These are phyloP conservation scores for Albatrellus ellisii DNA, from an alignment of 768 basidiomycete genomes.

Conservation along the genomic window DNA sequence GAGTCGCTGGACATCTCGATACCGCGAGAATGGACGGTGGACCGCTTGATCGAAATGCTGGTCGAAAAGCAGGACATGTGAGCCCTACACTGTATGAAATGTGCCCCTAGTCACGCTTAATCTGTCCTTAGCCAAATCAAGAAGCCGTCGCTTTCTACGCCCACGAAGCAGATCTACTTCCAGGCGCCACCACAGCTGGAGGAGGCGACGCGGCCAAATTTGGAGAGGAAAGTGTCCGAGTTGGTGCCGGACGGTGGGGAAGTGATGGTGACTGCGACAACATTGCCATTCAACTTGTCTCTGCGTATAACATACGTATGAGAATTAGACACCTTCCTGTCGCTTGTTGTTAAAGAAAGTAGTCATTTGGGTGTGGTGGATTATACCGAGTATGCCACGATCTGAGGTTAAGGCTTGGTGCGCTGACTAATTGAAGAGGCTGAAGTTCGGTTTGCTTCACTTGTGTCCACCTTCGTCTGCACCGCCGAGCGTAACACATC, in stretches of 20 bases:
- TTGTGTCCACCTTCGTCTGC: too few species aligned
- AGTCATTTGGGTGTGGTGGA: too few species aligned
- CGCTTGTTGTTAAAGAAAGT: too few species aligned
- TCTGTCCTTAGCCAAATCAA: constrained; percentile 71
- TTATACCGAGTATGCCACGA: too few species aligned
- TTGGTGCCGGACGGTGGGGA: constrained; percentile 67
- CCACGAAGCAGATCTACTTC: constrained; percentile 72
- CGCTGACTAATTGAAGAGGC: too few species aligned
- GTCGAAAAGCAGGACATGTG: constrained; percentile 86
- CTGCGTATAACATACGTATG: constrained; percentile 49
- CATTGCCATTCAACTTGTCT: constrained; percentile 77
- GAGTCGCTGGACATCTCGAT: constrained; percentile 68
- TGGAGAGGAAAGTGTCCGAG: constrained; percentile 77
- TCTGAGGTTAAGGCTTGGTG: too few species aligned
- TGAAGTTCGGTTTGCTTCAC: too few species aligned
- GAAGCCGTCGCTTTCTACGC: constrained; percentile 81
- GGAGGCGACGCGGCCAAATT: constrained; percentile 78
- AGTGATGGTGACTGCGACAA: constrained; percentile 77
- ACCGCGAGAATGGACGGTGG: constrained; percentile 63
- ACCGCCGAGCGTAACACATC: too few species aligned
- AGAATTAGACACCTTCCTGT: too few species aligned
- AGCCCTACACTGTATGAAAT: constrained; percentile 16
- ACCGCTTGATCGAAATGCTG: constrained; percentile 78
- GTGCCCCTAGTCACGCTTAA: neutral
- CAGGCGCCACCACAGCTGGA: constrained; percentile 91